Conservation (phyloP, 169 alveolate genomes). For the Babesia ovis region DNA sequence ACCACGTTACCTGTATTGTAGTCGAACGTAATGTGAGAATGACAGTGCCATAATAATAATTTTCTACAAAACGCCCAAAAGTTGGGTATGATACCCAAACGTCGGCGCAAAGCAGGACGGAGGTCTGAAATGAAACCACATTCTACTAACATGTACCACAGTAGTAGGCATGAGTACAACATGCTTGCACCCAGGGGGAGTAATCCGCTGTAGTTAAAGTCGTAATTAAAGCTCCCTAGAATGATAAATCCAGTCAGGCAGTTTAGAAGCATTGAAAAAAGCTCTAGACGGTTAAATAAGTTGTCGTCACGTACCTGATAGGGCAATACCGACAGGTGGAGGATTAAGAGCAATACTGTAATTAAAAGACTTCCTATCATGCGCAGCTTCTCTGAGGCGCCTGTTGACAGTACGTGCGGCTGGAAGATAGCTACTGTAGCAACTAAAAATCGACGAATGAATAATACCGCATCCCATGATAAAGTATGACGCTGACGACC, state of each 20-base stretch:
- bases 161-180: conserved; percentile 13
- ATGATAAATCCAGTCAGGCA: conserved; percentile 43
- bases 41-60: conserved; percentile 41
- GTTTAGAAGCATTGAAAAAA: conserved; percentile 31
- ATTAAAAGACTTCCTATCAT: conserved; percentile 31
- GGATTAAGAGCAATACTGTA: conserved; percentile 22
- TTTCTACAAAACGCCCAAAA: conserved; percentile 17
- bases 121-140: conserved; percentile 33
- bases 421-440: conserved; percentile 37
- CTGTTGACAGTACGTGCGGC: conserved; percentile 40
- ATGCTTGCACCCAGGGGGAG: conserved; percentile 27
- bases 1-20: conserved; percentile 16
- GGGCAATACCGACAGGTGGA: conserved; percentile 27
- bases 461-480: conserved; percentile 54
- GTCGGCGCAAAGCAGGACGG: conserved; percentile 25
- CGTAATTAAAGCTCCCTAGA: conserved; percentile 63
- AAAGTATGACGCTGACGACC: conserved; percentile 45
- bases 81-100: neutral
- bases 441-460: conserved; percentile 20
- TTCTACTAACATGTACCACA: conserved; percentile 62
- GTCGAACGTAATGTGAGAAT: conserved; percentile 52
- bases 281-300: conserved; percentile 49
- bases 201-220: conserved; percentile 40
- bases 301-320: conserved; percentile 56
- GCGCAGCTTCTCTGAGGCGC: conserved; percentile 35